phyloP scores from a whole-genome alignment of 164 flowering plant genomes.

The Piper longum region DNA sequence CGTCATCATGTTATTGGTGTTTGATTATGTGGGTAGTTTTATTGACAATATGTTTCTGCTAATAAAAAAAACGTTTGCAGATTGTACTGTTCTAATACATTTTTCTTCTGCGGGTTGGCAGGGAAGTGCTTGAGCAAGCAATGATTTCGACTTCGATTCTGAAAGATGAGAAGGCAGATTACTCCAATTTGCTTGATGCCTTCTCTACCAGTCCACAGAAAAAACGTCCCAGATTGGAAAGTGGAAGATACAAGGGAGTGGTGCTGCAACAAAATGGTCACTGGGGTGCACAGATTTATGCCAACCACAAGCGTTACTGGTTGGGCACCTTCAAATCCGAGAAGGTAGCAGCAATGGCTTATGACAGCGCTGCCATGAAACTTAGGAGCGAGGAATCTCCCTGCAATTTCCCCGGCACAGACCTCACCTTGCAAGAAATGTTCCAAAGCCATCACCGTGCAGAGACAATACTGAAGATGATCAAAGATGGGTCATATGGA shows the following conservation, averaged over 20 bases:
- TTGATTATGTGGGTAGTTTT: not conserved
- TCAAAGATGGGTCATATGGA: slow-evolving; percentile 44
- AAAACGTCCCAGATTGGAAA: slow-evolving; percentile 16
- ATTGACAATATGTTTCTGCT: too few relatives aligned
- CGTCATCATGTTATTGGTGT: not conserved
- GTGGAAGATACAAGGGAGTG: slow-evolving; percentile 39
- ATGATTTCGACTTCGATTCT: not conserved
- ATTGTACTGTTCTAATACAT: not conserved
- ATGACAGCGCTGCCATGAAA: slow-evolving; percentile 47
- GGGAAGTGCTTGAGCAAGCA: not conserved
- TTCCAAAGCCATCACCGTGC: slow-evolving; percentile 26
- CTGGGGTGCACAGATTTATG: slow-evolving; percentile 65
- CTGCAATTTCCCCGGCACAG: slow-evolving; percentile 40
- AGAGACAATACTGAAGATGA: slow-evolving; percentile 35
- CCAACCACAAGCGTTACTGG: slow-evolving; percentile 52
- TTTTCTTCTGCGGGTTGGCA: not conserved
- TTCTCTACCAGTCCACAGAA: not conserved
- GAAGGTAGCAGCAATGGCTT: slow-evolving; percentile 55
- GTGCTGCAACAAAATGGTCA: slow-evolving; percentile 45
- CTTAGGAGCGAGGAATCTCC: slow-evolving; percentile 28
- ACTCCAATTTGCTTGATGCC: slow-evolving; percentile 21
- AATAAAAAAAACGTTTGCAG: not conserved
- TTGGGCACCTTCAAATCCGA: slow-evolving; percentile 54
- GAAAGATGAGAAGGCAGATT: slow-evolving; percentile 2
- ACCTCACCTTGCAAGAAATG: slow-evolving; percentile 14